Base-by-base conservation (phyloP, 2,329 filamentous ascomycete genomes). In the Arthrobotrys iridis region DNA sequence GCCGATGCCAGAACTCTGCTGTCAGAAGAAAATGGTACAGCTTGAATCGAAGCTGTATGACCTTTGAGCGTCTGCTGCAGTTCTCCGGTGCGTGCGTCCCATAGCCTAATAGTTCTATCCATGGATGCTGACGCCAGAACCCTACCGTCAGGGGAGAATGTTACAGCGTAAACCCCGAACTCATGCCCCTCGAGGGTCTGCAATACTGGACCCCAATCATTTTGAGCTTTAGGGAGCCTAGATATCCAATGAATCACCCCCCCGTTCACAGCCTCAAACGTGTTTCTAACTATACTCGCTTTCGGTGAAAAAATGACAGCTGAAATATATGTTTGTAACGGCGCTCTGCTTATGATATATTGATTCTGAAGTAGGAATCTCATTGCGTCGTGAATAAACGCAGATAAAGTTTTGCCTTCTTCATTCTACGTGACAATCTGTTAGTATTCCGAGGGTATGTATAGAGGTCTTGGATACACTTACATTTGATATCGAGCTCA, bases 151-250 rank as follows among this genome's bases (percentile, higher is more conserved):
- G 37, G 33, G 6, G 55, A 45, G 95, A 95, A 99, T 13, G 93
- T 90, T 50, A 99, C 87, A 40, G 93, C 94, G 28, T 92, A 96
- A 15, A 99, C 89, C 73, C 95, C 95, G 0, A 93, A 93, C 81
- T 97, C 87, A 83, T 99, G 95, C 3, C 93, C 95, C 80, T 97
- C 91, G 22, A 99, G 24, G 10, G 26, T 30, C 20, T 50, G n/a
- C n/a, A n/a, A n/a, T n/a, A n/a, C n/a, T n/a, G n/a, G n/a, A n/a
- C n/a, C 59, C 43, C 63, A 65, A 13, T 41, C 35, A 28, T 46
- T 40, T 35, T 55, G 15, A 24, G 45, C 24, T n/a, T n/a, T 7
- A n/a, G 62, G 48, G 2, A 57, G n/a, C 33, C 22, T 18, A 5
- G 24, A 13, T 1, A 20, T 13, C 48, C 48, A 55, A 2, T n/a